phyloP scores from a whole-genome alignment of 2,329 filamentous ascomycete genomes.

The Kalmusia sp. region DNA sequence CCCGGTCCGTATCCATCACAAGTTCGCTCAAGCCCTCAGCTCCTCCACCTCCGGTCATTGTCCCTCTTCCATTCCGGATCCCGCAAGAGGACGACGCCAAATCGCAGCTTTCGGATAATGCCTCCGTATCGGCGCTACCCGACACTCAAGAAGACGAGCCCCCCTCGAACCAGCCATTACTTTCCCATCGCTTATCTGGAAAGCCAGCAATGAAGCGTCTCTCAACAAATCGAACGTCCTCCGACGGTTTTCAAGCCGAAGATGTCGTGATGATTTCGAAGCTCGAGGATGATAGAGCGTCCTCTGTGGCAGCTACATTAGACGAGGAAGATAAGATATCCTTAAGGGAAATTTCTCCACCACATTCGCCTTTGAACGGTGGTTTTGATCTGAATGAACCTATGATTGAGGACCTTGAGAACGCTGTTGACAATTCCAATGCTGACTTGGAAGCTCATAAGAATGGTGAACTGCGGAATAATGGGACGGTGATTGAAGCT shows the following conservation, averaged over 20 bases:
- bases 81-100: constrained; percentile 55
- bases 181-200: constrained; percentile 46
- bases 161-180: constrained; percentile 23
- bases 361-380: constrained; percentile 31
- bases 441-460: not conserved
- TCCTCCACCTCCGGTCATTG: constrained; percentile 60
- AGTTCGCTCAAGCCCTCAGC: constrained; percentile 42
- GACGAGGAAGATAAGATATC: constrained; percentile 64
- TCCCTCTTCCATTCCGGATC: constrained; percentile 71
- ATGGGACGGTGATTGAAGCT: not conserved
- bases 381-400: constrained; percentile 9
- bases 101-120: constrained; percentile 56
- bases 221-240: constrained; percentile 23
- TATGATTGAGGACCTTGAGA: not conserved
- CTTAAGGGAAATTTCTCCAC: constrained; percentile 35
- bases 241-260: constrained; percentile 34
- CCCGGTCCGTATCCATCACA: constrained; percentile 13
- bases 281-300: constrained; percentile 51
- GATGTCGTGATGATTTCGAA: constrained; percentile 46
- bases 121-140: constrained; percentile 65
- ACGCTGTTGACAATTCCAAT: not conserved
- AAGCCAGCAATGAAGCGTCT: constrained; percentile 37
- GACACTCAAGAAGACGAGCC: constrained; percentile 26
- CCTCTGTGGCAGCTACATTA: constrained; percentile 60
- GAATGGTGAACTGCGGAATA: not conserved